Evolutionary conservation across 192 early-diverging fungal genomes (phyloP), one percentile per base, ranked within the genome.

Genomic region (Hyaloraphidium curvatum): DNA sequence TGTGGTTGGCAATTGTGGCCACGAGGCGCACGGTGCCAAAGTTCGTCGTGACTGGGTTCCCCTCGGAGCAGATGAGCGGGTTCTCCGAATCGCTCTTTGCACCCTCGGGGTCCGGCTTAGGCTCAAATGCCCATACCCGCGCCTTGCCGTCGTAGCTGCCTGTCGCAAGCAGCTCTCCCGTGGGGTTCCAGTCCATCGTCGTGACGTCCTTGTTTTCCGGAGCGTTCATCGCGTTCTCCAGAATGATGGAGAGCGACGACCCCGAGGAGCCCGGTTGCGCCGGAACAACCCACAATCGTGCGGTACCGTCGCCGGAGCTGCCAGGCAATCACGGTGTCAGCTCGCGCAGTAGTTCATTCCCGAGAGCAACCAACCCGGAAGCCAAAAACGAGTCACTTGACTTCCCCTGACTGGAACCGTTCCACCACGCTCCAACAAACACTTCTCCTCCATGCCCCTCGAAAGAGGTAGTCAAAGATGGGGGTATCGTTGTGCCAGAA

Each of bases 261-360:
- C 68, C 67, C 30, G 69, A 63, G 13, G 68, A 59, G 9, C 43
- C 43, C 25, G 66, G 53, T 43, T 61, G 53, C 2, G 58, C 53
- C 2, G 86, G 77, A 25, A 90, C 70, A 31, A 78, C 76, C 92
- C 90, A 97, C 35, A 97, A 69, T 30, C 87, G 70, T 28, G 83
- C 78, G 1, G 80, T 89, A 9, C 83, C 87, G 66, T 97, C 92
- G 17, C 78, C 79, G 23, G 82, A 77, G 0, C 76, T 78, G 56
- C 37, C 17, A 16, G 35, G n/a, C n/a, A n/a, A n/a, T n/a, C n/a
- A n/a, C n/a, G n/a, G n/a, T n/a, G n/a, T n/a, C n/a, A n/a, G n/a
- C n/a, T n/a, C n/a, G n/a, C n/a, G n/a, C n/a, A n/a, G n/a, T n/a
- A n/a, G n/a, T n/a, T n/a, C n/a, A n/a, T n/a, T n/a, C n/a, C n/a